Evolutionary conservation across 225 moss, liverwort and hornwort genomes (phyloP).

Genomic region (Antitrichia curtipendula): DNA sequence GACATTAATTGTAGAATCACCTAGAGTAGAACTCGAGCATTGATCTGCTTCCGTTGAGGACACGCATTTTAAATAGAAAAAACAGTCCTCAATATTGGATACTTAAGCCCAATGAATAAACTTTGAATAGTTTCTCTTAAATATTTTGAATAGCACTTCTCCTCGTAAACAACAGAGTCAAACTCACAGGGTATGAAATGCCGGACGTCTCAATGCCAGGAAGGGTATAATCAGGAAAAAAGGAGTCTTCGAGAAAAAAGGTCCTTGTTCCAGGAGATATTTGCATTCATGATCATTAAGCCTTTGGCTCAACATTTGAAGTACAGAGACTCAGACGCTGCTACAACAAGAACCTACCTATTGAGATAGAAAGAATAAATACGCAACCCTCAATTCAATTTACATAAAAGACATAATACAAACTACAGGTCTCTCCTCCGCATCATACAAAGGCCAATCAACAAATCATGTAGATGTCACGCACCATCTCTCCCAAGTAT

Average conservation of each 20-base stretch:
- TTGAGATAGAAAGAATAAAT: neutral
- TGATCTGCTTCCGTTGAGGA: neutral
- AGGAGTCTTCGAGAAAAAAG: neutral
- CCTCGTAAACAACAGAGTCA: neutral
- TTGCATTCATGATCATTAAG: slow-evolving; percentile 3
- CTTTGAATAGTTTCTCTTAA: neutral
- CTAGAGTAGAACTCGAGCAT: neutral
- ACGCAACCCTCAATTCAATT: slow-evolving; percentile 13
- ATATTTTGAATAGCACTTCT: neutral
- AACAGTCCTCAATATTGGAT: neutral
- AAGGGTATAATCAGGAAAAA: neutral
- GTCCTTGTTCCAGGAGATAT: neutral
- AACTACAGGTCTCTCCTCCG: neutral
- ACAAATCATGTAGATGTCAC: neutral
- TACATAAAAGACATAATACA: slow-evolving; percentile 20
- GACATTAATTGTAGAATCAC: neutral
- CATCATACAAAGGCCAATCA: slow-evolving; percentile 14
- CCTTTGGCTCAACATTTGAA: slow-evolving; percentile 12
- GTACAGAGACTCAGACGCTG: neutral
- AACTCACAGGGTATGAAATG: neutral
- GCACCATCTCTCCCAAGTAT: neutral
- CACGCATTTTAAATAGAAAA: neutral
- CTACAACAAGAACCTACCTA: neutral
- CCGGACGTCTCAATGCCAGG: neutral
- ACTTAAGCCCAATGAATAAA: neutral